Conservation (phyloP, 106 monocot species). For the Alisma plantagoaquatica region DNA sequence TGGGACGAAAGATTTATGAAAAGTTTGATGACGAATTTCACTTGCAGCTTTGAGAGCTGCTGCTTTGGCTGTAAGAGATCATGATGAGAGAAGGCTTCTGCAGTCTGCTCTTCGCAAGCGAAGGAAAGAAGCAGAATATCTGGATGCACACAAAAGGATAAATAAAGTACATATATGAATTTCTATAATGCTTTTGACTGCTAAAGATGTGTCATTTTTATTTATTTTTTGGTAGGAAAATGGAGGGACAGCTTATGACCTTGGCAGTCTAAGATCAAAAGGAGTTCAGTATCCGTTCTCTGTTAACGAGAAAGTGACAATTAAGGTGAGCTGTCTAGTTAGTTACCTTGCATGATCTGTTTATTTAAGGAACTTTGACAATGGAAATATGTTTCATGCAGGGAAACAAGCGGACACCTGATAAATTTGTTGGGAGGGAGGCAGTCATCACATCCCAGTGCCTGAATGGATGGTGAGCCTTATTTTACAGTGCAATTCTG, state of each 20-base stretch:
- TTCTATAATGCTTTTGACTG: too few species aligned
- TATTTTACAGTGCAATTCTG: too few species aligned
- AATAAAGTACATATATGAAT: slow-evolving; percentile 35
- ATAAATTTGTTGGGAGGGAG: slow-evolving; percentile 82
- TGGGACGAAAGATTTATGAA: too few species aligned
- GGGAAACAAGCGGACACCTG: slow-evolving; percentile 92
- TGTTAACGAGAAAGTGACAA: slow-evolving; percentile 69
- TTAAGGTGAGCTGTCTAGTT: slow-evolving; percentile 38
- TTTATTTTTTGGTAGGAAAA: slow-evolving; percentile 47
- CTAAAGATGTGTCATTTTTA: too few species aligned
- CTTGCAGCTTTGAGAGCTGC: slow-evolving; percentile 76
- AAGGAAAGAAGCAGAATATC: slow-evolving; percentile 52
- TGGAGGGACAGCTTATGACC: slow-evolving; percentile 48
- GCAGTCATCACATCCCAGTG: slow-evolving; percentile 88
- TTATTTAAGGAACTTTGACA: not conserved
- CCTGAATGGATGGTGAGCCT: slow-evolving; percentile 75
- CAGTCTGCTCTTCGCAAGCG: slow-evolving; percentile 74
- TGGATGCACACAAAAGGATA: slow-evolving; percentile 21
- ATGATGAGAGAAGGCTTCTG: slow-evolving; percentile 67
- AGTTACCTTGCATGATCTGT: not conserved
- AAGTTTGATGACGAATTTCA: too few species aligned
- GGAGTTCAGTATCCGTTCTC: slow-evolving; percentile 82
- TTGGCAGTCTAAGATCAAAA: slow-evolving; percentile 39
- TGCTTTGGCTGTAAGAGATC: slow-evolving; percentile 53
- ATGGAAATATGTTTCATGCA: slow-evolving; percentile 23